phyloP scores from a whole-genome alignment of 208 protist genomes.

The Leishmania tarentolae region DNA sequence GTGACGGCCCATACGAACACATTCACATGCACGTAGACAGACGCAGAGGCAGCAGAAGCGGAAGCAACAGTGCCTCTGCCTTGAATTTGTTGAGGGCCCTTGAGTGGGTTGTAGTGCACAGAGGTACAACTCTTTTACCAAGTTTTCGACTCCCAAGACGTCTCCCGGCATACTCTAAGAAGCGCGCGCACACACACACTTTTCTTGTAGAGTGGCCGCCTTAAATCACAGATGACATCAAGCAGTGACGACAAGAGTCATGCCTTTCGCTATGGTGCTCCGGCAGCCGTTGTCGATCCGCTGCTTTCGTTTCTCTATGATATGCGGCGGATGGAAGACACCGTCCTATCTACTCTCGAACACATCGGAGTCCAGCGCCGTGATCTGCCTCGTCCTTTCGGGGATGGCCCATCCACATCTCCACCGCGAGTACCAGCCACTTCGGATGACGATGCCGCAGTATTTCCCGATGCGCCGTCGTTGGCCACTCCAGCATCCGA shows the following conservation, averaged over 20 bases:
- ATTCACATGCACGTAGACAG: not conserved
- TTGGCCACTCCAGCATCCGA: not conserved
- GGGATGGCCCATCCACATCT: not conserved
- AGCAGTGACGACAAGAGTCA: not conserved
- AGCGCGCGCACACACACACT: not conserved
- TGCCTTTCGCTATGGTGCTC: slow-evolving; percentile 44
- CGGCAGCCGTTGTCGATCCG: slow-evolving; percentile 61
- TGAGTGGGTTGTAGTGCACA: not conserved
- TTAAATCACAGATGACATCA: not conserved
- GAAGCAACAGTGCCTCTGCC: not conserved
- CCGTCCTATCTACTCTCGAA: slow-evolving; percentile 34
- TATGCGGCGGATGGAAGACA: slow-evolving; percentile 52
- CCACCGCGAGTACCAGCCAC: not conserved
- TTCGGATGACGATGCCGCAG: not conserved
- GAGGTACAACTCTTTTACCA: not conserved
- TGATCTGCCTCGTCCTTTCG: slow-evolving; percentile 17
- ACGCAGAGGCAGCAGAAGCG: not conserved
- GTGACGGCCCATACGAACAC: not conserved
- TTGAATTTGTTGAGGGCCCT: not conserved
- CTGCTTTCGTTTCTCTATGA: slow-evolving; percentile 65
- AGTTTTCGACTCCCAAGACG: not conserved
- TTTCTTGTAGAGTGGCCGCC: not conserved
- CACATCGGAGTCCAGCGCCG: slow-evolving; percentile 35
- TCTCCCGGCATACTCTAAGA: not conserved
- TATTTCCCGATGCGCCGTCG: not conserved